Percentiles rank a stretch among this genome's conserved stretches.
These are phyloP conservation scores for Phytophthora nicotianae DNA, from an alignment of 352 stramenopile genomes.

Conservation along the genomic window DNA sequence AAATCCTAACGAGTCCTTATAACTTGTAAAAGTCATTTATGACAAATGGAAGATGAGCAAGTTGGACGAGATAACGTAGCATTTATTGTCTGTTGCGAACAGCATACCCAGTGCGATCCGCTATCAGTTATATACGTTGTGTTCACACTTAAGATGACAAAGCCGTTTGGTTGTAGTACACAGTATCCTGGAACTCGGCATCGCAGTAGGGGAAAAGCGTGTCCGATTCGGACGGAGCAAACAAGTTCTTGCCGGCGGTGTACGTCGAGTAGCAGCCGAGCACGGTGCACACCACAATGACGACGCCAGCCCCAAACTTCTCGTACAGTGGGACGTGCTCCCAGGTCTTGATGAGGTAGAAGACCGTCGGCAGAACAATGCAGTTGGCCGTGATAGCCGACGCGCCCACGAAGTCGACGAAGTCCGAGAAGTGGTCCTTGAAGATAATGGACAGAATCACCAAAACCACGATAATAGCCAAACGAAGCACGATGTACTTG, in stretches of 20 bases:
- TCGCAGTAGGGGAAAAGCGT: constrained; percentile 60
- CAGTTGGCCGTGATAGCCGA: constrained; percentile 62
- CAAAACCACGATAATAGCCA: constrained; percentile 51
- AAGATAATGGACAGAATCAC: constrained; percentile 41
- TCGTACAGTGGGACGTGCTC: constrained; percentile 45
- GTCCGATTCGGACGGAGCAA: constrained; percentile 37
- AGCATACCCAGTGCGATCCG: too few relatives aligned
- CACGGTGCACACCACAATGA: constrained; percentile 47
- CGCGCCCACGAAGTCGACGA: constrained; percentile 63
- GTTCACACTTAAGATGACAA: constrained; percentile 20
- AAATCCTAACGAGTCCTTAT: too few relatives aligned
- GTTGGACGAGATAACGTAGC: too few relatives aligned
- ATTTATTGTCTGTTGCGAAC: too few relatives aligned
- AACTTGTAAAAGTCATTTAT: too few relatives aligned
- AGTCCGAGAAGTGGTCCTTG: constrained; percentile 53
- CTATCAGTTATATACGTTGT: constrained; percentile 20
- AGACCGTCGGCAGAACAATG: constrained; percentile 61
- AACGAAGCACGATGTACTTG: constrained; percentile 53
- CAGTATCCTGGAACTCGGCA: constrained; percentile 44
- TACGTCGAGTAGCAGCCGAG: constrained; percentile 57
- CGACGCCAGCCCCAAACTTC: constrained; percentile 36
- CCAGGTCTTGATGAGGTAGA: constrained; percentile 69
- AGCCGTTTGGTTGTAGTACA: constrained; percentile 37
- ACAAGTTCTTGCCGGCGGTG: constrained; percentile 52
- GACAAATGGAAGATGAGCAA: too few relatives aligned